Evolutionary conservation across 305 asterid species (phyloP), one percentile per base, ranked within the genome.

Genomic region (Caryopteris hybrid): DNA sequence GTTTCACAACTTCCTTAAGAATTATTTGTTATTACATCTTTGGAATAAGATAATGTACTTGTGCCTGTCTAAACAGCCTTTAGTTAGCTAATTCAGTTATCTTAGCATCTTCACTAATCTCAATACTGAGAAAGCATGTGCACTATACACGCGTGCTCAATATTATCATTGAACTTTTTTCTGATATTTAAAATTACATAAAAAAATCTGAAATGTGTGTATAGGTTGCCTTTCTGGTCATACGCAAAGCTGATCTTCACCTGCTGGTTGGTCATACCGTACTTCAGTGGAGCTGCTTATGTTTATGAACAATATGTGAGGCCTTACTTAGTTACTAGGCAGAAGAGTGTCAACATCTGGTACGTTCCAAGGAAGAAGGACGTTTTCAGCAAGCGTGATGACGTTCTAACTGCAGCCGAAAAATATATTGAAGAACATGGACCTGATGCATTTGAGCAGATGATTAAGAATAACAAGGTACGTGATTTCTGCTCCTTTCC

Each of bases 231-330:
- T 12, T 75, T 93, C 81, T 93, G 99, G 99, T 85, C 97, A 14
- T 93, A 93, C 53, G 81, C 79, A 29, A 93, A 93, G 81, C 84
- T 93, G 75, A 83, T 93, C 8, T 78, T 86, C 57, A 93, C 96
- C 50, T 91, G 97, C 84, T 93, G 99, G 99, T 80, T 93, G 80
- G 97, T 93, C 64, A 87, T 93, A 61, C 99, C 99, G 0, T 85
- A 91, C 82, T 93, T 93, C 84, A 91, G 87, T 55, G 99, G 97
- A 65, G 97, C 97, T 60, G 97, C 99, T 6, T 89, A 81, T 42
- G 96, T 93, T 5, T 93, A 93, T 25, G 95, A 93, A 67, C 91
- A 91, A 48, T 93, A 69, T 38, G 92, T 93, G 14, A 82, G 99
- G 81, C 97, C 99, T 47, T 84, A 88, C 69, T 72, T 91, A 9